phyloP scores from a whole-genome alignment of 495 filamentous ascomycete genomes.

The Aspergillus ostianus region DNA sequence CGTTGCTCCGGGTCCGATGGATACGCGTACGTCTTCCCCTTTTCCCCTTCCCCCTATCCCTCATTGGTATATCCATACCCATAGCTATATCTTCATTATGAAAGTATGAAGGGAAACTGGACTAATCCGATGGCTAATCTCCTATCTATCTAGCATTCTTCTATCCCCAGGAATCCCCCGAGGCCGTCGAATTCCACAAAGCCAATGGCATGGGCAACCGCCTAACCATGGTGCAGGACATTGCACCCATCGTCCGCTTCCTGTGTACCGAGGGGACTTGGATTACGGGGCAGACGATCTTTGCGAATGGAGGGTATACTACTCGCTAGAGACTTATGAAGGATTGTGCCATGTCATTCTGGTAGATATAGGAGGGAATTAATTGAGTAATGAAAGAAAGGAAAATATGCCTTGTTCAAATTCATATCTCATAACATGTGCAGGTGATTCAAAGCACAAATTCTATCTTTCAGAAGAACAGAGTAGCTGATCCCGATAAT shows the following conservation, averaged over 20 bases:
- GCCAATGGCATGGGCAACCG: conserved; percentile 33
- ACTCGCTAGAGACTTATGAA: too few relatives aligned
- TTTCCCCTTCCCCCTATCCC: background rate
- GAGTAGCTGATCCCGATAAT: background rate
- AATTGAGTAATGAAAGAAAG: background rate
- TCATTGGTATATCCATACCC: background rate
- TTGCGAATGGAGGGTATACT: conserved; percentile 42
- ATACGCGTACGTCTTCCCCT: conserved; percentile 34
- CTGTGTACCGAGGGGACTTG: conserved; percentile 36
- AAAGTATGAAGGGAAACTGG: too few relatives aligned
- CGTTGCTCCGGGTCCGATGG: conserved; percentile 40
- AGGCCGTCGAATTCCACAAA: conserved; percentile 35
- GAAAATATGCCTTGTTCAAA: background rate
- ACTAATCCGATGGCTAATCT: too few relatives aligned
- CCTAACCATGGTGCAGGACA: conserved; percentile 33
- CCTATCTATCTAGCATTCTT: conserved; percentile 29
- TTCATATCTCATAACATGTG: conserved; percentile 1
- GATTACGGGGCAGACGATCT: conserved; percentile 44
- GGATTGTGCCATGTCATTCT: too few relatives aligned
- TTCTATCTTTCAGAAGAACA: too few relatives aligned
- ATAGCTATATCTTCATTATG: too few relatives aligned
- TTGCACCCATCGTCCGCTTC: conserved; percentile 38
- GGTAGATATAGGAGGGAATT: background rate
- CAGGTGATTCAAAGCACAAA: background rate
- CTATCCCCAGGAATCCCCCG: conserved; percentile 33